Evolutionary conservation across 345 rosid genomes (phyloP).

Genomic region (Ricinus communis): DNA sequence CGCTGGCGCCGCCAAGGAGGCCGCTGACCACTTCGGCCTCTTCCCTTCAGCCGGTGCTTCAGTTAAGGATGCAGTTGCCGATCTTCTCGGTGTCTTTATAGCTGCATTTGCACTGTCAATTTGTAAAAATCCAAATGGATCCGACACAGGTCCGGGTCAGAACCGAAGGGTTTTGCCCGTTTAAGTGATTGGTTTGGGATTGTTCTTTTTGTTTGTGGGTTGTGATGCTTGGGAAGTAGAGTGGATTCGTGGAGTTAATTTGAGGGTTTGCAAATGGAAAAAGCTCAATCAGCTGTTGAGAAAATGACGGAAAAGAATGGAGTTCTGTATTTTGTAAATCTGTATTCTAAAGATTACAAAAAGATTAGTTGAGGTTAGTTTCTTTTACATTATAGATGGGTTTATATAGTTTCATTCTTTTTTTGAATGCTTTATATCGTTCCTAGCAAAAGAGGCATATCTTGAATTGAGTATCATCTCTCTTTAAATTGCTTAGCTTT

Average conservation of each 20-base stretch:
- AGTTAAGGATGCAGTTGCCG: constrained; percentile 72
- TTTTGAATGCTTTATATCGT: background rate
- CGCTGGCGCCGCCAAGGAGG: constrained; percentile 92
- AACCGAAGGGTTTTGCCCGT: constrained; percentile 51
- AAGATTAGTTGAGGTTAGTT: constrained; percentile 15
- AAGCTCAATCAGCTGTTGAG: constrained; percentile 6
- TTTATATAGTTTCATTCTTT: background rate
- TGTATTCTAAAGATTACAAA: background rate
- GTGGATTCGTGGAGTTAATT: background rate
- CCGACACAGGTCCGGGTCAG: constrained; percentile 30
- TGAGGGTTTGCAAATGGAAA: background rate
- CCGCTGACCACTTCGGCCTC: constrained; percentile 73
- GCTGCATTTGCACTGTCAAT: constrained; percentile 49
- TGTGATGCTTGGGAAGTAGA: background rate
- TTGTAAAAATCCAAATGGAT: constrained; percentile 1
- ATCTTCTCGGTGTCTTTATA: constrained; percentile 58
- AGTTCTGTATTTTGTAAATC: constrained; percentile 1
- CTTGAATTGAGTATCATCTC: background rate
- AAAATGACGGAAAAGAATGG: constrained; percentile 8
- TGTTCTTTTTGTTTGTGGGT: background rate
- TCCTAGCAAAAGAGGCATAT: background rate
- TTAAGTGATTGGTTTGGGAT: constrained; percentile 25
- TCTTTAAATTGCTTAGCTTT: background rate
- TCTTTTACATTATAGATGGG: background rate
- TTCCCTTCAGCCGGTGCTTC: constrained; percentile 93